Percentiles rank a stretch among this genome's conserved stretches.
Evolutionary conservation across 2,329 filamentous ascomycete species (phyloP).

Genomic region (Fusarium keratoplasticum): DNA sequence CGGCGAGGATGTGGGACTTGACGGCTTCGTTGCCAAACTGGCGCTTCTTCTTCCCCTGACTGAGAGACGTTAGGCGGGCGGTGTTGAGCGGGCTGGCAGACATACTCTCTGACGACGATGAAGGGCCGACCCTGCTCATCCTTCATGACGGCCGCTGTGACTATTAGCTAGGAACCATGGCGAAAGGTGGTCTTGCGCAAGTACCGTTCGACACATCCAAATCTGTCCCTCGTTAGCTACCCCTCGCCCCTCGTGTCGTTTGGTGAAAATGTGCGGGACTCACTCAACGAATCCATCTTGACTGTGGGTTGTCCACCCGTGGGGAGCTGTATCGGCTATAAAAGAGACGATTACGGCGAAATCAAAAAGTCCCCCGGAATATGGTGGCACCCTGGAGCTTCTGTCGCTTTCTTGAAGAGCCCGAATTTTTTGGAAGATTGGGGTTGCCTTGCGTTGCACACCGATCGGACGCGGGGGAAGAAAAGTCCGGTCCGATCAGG

Average conservation of each 20-base stretch:
- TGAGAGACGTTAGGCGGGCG: conserved; percentile 53
- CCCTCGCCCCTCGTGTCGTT: conserved; percentile 37
- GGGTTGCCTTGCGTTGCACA: conserved; percentile 43
- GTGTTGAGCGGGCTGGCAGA: conserved; percentile 40
- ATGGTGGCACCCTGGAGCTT: conserved; percentile 47
- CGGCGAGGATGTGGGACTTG: conserved; percentile 97
- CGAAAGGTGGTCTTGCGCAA: conserved; percentile 23
- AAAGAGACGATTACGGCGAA: conserved; percentile 39
- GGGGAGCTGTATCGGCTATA: conserved; percentile 44
- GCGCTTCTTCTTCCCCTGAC: conserved; percentile 97
- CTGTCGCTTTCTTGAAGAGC: conserved; percentile 44
- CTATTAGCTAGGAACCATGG: conserved; percentile 33
- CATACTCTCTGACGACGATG: conserved; percentile 97
- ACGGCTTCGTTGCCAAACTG: conserved; percentile 97
- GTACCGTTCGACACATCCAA: conserved; percentile 87
- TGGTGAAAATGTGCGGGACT: conserved; percentile 43
- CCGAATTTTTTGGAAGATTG: conserved; percentile 51
- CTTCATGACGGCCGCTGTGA: conserved; percentile 80
- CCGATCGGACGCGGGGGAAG: conserved; percentile 49
- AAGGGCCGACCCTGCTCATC: conserved; percentile 98
- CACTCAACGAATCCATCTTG: conserved; percentile 55
- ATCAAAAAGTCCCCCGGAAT: conserved; percentile 39
- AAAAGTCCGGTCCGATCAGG: conserved; percentile 46
- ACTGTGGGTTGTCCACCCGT: conserved; percentile 41
- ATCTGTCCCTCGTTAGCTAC: conserved; percentile 66